Evolutionary conservation across 768 basidiomycete genomes (phyloP).

Genomic region (Leccinum subgranulosum): DNA sequence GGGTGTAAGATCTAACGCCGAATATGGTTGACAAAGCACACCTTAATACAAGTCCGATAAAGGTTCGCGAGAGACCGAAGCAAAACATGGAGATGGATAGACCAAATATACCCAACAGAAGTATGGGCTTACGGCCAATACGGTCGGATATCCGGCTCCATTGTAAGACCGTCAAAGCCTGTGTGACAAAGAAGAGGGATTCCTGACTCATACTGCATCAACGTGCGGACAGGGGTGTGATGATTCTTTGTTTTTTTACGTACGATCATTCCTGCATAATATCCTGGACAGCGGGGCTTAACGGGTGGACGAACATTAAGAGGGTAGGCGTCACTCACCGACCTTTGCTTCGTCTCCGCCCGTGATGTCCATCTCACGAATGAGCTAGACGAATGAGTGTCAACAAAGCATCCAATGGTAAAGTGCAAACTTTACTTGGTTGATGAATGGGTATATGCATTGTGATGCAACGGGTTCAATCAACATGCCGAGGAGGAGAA

Average conservation of each 20-base stretch:
- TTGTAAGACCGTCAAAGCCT: conserved; percentile 43
- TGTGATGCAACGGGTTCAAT: conserved; percentile 46
- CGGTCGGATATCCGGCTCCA: conserved; percentile 48
- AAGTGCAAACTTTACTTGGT: conserved; percentile 32
- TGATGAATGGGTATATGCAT: conserved; percentile 51
- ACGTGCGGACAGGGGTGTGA: background rate
- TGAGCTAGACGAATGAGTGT: conserved; percentile 30
- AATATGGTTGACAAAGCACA: conserved; percentile 18
- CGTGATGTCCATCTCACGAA: conserved; percentile 40
- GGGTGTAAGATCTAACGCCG: conserved; percentile 2
- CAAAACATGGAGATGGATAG: conserved; percentile 51
- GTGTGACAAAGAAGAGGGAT: conserved; percentile 45
- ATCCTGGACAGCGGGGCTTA: conserved; percentile 27
- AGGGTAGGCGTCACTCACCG: conserved; percentile 9
- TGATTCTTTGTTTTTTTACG: conserved; percentile 15
- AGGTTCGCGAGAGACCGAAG: conserved; percentile 63
- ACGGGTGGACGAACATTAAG: background rate
- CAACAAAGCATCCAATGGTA: background rate
- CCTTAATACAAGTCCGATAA: conserved; percentile 56
- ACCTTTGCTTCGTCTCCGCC: conserved; percentile 42
- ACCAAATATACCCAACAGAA: conserved; percentile 39
- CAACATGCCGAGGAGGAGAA: conserved; percentile 43
- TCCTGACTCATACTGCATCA: conserved; percentile 29
- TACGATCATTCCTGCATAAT: conserved; percentile 50
- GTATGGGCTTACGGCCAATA: conserved; percentile 48